Base-by-base conservation (phyloP, 805 yeast genomes). In the Saturnispora mendoncae region DNA sequence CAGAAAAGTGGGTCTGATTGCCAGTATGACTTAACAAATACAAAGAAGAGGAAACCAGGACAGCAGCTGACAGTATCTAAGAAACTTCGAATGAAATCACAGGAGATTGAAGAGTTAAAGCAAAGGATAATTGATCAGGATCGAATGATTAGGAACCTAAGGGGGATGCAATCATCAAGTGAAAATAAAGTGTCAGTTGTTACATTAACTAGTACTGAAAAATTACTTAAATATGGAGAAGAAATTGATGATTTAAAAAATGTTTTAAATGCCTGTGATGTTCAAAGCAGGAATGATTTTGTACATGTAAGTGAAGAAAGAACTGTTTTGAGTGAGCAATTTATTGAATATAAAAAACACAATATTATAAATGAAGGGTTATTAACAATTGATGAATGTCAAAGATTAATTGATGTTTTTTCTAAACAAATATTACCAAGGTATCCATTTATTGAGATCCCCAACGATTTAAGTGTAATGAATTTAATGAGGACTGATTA, bases 301-400 rank as follows among this genome's bases (percentile, higher is more conserved):
- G 68, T 74, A n/a, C 56, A 56, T 9, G 60, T 61, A 4, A 69
- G 79, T 17, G 72, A 69, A 39, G 57, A 55, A 43, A 64, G 73
- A 53, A 64, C 55, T 8, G 50, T 40, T 28, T 54, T 61, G 40
- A 63, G 65, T 36, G 55, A 50, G 39, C 54, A 49, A 21, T 53
- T 36, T 34, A 39, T 38, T 46, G 53, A 20, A 38, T 54, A 36
- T n/a, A 43, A 13, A 14, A 43, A 30, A 4, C 52, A 61, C 4
- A 87, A 81, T 50, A 65, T 80, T 8, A 66, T 86, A 0, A 62
- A 72, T 1, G 55, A 66, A 14, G 86, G 87, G 0, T 50, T 81
- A 3, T 48, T 87, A 8, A 63, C 81, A 2, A 46, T 62, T 10
- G 74, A 68, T 13, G 84, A 85, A 52, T 87, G 94, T 3, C 60